Conservation (phyloP, 2,329 filamentous ascomycete genomes). For the Teratosphaeria nubilosa region DNA sequence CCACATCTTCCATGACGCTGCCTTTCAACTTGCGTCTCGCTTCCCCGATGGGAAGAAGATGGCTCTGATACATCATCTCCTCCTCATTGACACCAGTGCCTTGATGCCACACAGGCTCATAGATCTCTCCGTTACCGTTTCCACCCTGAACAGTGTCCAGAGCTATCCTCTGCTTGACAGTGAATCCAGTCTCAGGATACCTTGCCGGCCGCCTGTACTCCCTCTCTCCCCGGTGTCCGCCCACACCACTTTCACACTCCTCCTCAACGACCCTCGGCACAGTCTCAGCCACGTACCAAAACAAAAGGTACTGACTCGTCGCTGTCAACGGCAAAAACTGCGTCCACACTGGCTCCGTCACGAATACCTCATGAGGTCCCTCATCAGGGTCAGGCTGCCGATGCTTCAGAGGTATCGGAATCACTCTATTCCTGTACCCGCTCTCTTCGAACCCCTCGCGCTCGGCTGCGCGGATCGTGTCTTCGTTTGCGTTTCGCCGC, state of each 20-base stretch:
- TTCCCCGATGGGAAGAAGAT: slow-evolving; percentile 34
- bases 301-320: slow-evolving; percentile 34
- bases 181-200: slow-evolving; percentile 26
- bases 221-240: slow-evolving; percentile 11
- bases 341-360: slow-evolving; percentile 37
- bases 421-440: slow-evolving; percentile 40
- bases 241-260: slow-evolving; percentile 4
- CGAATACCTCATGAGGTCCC: slow-evolving; percentile 17
- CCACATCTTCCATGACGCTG: slow-evolving; percentile 36
- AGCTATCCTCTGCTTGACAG: slow-evolving; percentile 28
- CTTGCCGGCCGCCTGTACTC: slow-evolving; percentile 23
- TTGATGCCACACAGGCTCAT: slow-evolving; percentile 36
- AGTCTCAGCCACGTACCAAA: slow-evolving; percentile 40
- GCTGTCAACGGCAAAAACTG: slow-evolving; percentile 31
- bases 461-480: slow-evolving; percentile 32
- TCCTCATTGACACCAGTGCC: slow-evolving; percentile 40
- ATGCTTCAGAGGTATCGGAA: slow-evolving; percentile 36
- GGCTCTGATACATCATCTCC: slow-evolving; percentile 34
- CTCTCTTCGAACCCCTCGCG: slow-evolving; percentile 43
- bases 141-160: slow-evolving; percentile 23
- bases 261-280: slow-evolving; percentile 24
- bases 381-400: slow-evolving; percentile 29
- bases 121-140: slow-evolving; percentile 29
- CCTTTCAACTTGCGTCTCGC: slow-evolving; percentile 31
- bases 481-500: slow-evolving; percentile 37